Evolutionary conservation across 2,329 filamentous ascomycete genomes (phyloP).

Genomic region (Aspergillus ustus): DNA sequence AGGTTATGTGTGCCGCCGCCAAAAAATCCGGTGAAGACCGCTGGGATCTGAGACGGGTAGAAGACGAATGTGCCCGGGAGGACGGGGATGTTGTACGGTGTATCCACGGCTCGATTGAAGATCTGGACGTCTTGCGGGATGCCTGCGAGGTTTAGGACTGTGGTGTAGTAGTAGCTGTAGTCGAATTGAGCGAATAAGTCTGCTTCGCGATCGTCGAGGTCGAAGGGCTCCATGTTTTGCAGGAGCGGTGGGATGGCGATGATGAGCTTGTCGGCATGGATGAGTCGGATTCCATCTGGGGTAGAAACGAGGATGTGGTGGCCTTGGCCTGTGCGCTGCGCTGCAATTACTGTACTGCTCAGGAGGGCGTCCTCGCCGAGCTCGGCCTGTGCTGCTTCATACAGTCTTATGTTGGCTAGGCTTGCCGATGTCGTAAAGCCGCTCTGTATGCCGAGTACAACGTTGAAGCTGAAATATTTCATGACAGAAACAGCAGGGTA

Average conservation of each 20-base stretch:
- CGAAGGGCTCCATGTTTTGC: conserved; percentile 36
- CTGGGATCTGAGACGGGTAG: not conserved
- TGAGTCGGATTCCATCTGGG: conserved; percentile 28
- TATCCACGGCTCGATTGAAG: conserved; percentile 16
- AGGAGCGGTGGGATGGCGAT: conserved; percentile 43
- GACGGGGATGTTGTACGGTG: conserved; percentile 12
- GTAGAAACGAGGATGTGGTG: conserved; percentile 32
- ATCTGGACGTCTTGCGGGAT: conserved; percentile 21
- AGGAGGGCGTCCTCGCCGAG: conserved; percentile 46
- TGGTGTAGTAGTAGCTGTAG: conserved; percentile 33
- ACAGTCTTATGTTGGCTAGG: conserved; percentile 46
- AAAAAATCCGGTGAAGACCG: not conserved
- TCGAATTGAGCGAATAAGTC: conserved; percentile 39
- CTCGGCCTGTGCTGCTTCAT: conserved; percentile 41
- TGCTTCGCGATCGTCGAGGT: conserved; percentile 37
- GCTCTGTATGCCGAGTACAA: conserved; percentile 40
- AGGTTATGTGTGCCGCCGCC: not conserved
- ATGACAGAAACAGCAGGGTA: conserved; percentile 29
- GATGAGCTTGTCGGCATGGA: conserved; percentile 43
- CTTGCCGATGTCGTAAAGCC: conserved; percentile 38
- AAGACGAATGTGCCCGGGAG: conserved; percentile 15
- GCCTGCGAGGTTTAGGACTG: conserved; percentile 35
- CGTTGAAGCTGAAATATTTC: conserved; percentile 31
- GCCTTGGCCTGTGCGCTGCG: conserved; percentile 37
- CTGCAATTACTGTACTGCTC: conserved; percentile 38